A percentile compares a stretch with the other conserved stretches of the same genome.
Evolutionary conservation across 2,329 filamentous ascomycete genomes (phyloP).

Genomic region (Ceratocystis albifundus): DNA sequence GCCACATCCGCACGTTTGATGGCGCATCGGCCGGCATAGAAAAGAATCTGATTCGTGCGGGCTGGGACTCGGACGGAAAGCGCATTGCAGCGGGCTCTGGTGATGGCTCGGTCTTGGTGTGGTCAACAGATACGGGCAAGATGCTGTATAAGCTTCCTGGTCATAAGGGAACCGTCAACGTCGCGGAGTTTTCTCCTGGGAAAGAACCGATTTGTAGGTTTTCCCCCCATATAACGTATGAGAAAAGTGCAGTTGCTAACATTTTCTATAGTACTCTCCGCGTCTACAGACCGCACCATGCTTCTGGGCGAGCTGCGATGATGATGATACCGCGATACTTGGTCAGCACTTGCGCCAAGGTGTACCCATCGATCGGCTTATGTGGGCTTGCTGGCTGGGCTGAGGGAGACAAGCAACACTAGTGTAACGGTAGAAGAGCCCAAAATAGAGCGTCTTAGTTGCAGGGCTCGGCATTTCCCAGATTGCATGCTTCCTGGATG

Average conservation of each 20-base stretch:
- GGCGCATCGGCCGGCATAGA: slow-evolving; percentile 80
- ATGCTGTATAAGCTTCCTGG: slow-evolving; percentile 89
- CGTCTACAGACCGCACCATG: slow-evolving; percentile 77
- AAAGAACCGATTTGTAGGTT: slow-evolving; percentile 78
- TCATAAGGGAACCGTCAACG: slow-evolving; percentile 90
- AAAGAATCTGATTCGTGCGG: slow-evolving; percentile 80
- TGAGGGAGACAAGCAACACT: background rate
- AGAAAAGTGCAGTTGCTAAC: slow-evolving; percentile 29
- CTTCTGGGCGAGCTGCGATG: slow-evolving; percentile 61
- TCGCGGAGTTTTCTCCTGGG: slow-evolving; percentile 77
- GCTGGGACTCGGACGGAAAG: slow-evolving; percentile 79
- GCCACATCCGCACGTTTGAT: slow-evolving; percentile 78
- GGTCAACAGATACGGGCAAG: slow-evolving; percentile 81
- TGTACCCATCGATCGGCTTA: background rate
- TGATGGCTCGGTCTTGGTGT: slow-evolving; percentile 81
- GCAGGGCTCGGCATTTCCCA: background rate
- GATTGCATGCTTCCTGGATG: background rate
- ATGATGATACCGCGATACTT: background rate
- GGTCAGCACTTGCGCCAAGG: background rate
- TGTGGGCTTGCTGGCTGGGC: background rate
- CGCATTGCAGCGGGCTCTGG: slow-evolving; percentile 81
- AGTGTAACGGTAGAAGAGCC: background rate
- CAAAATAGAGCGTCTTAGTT: background rate
- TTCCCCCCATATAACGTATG: too few relatives aligned
- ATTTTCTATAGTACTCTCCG: slow-evolving; percentile 59